Conservation (phyloP, 805 yeast genomes). For the Millerozyma acaciae region DNA sequence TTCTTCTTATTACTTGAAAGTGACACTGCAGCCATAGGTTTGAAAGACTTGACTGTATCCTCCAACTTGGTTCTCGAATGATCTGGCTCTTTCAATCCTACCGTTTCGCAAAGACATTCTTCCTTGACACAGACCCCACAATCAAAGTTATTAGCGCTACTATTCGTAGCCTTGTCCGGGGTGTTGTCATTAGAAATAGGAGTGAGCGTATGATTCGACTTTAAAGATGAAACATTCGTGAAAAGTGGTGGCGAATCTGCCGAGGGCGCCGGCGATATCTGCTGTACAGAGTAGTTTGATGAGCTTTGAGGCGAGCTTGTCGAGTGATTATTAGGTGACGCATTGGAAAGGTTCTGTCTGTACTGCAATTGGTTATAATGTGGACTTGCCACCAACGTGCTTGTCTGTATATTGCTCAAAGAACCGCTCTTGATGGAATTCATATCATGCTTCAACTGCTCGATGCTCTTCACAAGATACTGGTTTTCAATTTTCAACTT, state of each 20-base stretch:
- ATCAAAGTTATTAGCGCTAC: conserved; percentile 28
- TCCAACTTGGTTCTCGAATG: conserved; percentile 17
- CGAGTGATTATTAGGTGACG: conserved; percentile 13
- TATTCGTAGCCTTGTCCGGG: conserved; percentile 8
- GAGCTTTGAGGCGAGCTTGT: conserved; percentile 26
- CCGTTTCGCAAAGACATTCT: conserved; percentile 61
- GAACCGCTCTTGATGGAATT: conserved; percentile 14
- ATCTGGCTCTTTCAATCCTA: conserved; percentile 35
- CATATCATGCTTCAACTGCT: conserved; percentile 37
- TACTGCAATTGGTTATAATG: conserved; percentile 1
- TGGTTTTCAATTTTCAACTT: conserved; percentile 45
- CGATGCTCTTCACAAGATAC: conserved; percentile 37
- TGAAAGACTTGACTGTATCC: conserved; percentile 39
- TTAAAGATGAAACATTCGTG: conserved; percentile 6
- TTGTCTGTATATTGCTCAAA: not conserved
- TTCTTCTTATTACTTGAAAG: conserved; percentile 37
- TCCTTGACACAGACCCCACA: conserved; percentile 71
- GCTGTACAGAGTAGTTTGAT: conserved; percentile 37
- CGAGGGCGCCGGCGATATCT: conserved; percentile 53
- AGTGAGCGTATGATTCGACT: conserved; percentile 6
- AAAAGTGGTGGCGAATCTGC: conserved; percentile 42
- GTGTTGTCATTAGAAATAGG: conserved; percentile 12
- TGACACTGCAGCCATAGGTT: conserved; percentile 67
- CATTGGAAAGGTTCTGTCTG: conserved; percentile 8
- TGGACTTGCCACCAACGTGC: not conserved